Evolutionary conservation across 257 asterid species (phyloP), one percentile per base, ranked within the genome.

Genomic region (Gentiana macrophylla): DNA sequence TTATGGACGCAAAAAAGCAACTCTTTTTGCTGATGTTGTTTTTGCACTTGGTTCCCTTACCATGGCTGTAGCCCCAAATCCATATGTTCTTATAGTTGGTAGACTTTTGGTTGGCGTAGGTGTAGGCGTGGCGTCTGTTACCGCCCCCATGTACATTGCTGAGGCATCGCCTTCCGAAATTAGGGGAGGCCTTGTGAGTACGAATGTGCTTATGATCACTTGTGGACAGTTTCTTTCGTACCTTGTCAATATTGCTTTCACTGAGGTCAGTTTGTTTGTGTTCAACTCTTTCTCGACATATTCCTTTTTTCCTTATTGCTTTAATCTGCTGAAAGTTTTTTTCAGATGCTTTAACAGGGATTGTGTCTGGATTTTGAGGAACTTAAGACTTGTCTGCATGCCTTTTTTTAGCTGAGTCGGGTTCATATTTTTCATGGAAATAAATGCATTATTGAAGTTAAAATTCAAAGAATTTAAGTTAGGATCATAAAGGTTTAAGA

Each of bases 191-290:
- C 87, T 91, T 67, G 98, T 91, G 49, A 83, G 95, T 81, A 84
- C 98, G 15, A 91, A 91, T 66, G 96, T 91, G 56, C 87, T 91
- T 50, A 91, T 91, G 98, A 87, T 91, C 59, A 91, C 96, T 60
- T 94, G 98, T 57, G 98, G 98, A 73, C 95, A 84, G 45, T 87
- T 87, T 73, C 80, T 91, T 69, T 91, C 98, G 67, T 91, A 91
- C 82, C 90, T 91, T 59, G 92, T 91, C 66, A 91, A 91, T 78
- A 87, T 91, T 72, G 94, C 83, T 65, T 91, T 91, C 77, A 91
- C 98, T 57, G 86, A 86, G 94, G 96, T 90, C 69, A 68, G 94
- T 66, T 58, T 45, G 69, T 63, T 15, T 38, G 24, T 46, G 36
- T 54, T 52, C n/a, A 46, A 32, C 12, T 55, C 51, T 34, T 24